Conservation (phyloP, 441 rosid genomes). For the California macrophylla region DNA sequence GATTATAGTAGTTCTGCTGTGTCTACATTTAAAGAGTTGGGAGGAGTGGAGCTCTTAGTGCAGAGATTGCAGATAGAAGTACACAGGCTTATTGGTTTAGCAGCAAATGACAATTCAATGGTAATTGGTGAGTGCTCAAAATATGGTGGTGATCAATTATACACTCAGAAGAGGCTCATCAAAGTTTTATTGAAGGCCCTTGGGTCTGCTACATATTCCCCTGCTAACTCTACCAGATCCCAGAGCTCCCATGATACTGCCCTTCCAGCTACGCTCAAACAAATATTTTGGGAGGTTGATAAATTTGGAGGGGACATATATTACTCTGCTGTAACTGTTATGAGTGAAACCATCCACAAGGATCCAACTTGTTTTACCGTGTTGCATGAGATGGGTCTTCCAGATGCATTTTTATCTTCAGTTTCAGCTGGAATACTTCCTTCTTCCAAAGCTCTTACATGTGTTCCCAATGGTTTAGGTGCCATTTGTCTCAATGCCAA, state of each 20-base stretch:
- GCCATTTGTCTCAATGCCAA: slow-evolving; percentile 88
- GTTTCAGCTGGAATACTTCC: slow-evolving; percentile 77
- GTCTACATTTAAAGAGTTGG: slow-evolving; percentile 70
- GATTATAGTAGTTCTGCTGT: slow-evolving; percentile 95
- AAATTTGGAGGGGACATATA: slow-evolving; percentile 94
- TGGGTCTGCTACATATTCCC: slow-evolving; percentile 92
- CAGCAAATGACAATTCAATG: slow-evolving; percentile 48
- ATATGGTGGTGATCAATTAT: slow-evolving; percentile 48
- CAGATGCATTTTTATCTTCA: slow-evolving; percentile 85
- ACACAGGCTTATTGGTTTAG: slow-evolving; percentile 54
- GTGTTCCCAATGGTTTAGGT: slow-evolving; percentile 90
- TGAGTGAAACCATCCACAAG: slow-evolving; percentile 97
- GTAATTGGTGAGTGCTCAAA: slow-evolving; percentile 51
- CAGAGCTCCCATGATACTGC: slow-evolving; percentile 67
- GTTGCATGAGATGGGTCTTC: slow-evolving; percentile 84
- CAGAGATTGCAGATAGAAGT: slow-evolving; percentile 90
- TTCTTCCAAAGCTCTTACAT: slow-evolving; percentile 89
- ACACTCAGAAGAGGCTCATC: slow-evolving; percentile 81
- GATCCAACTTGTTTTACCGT: slow-evolving; percentile 82
- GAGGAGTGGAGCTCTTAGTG: slow-evolving; percentile 91
- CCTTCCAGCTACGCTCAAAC: slow-evolving; percentile 71
- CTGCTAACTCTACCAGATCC: slow-evolving; percentile 59
- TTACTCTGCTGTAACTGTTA: slow-evolving; percentile 89
- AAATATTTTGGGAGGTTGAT: slow-evolving; percentile 64
- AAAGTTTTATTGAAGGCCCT: slow-evolving; percentile 88